A percentile compares a stretch with the other conserved stretches of the same genome.
Evolutionary conservation across 2,329 filamentous ascomycete species (phyloP).

Genomic region (Pezicula radicicola): DNA sequence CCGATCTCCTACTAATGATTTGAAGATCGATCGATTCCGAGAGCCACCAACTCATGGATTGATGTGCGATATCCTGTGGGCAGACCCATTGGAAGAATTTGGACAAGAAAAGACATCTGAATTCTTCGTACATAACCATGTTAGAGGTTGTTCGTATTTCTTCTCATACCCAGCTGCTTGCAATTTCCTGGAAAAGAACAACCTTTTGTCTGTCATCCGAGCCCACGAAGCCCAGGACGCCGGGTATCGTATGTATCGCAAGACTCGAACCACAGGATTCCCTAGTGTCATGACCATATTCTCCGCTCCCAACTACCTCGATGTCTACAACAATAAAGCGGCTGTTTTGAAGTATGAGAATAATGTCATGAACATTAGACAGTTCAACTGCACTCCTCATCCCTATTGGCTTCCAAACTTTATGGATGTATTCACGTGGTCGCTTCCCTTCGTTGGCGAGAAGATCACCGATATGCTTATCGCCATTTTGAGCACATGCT

Average conservation of each 20-base stretch:
- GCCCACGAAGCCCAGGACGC: conserved; percentile 98
- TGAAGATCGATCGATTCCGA: conserved; percentile 90
- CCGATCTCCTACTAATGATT: conserved; percentile 5
- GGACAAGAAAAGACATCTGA: conserved; percentile 98
- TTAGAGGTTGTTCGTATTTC: conserved; percentile 98
- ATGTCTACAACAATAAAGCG: conserved; percentile 99
- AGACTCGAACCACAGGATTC: conserved; percentile 96
- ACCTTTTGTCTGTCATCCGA: conserved; percentile 92
- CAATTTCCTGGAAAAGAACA: conserved; percentile 98
- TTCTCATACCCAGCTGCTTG: conserved; percentile 98
- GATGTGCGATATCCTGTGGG: conserved; percentile 99
- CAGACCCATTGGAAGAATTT: conserved; percentile 96
- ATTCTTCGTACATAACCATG: conserved; percentile 97
- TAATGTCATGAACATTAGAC: conserved; percentile 99
- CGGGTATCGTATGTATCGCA: conserved; percentile 98
- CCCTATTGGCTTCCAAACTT: conserved; percentile 99
- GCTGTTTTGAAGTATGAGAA: conserved; percentile 99
- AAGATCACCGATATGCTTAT: conserved; percentile 99
- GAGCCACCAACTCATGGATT: conserved; percentile 96
- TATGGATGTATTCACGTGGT: conserved; percentile 99
- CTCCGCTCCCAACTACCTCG: conserved; percentile 96
- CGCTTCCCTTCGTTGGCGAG: conserved; percentile 94
- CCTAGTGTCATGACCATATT: conserved; percentile 99
- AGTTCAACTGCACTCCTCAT: conserved; percentile 99
- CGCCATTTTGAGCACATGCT: conserved; percentile 95